These are phyloP conservation scores for Lipomyces yarrowii DNA, from an alignment of 1,139 yeast species.

Conservation along the genomic window DNA sequence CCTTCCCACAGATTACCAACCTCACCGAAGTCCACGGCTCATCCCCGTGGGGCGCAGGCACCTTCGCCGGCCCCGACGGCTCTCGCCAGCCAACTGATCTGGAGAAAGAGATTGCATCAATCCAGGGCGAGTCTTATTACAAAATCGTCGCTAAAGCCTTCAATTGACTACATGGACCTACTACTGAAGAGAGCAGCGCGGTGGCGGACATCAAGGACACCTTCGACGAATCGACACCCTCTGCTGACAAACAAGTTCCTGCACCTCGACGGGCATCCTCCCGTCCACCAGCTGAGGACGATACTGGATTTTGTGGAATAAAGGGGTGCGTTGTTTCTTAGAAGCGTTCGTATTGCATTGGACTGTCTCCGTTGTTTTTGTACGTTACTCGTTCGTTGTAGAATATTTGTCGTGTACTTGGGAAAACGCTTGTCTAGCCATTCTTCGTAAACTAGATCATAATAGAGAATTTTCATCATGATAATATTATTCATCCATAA, in stretches of 20 bases:
- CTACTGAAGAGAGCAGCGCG: conserved; percentile 10
- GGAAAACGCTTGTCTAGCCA: not conserved
- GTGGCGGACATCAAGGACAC: conserved; percentile 12
- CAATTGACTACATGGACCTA: conserved; percentile 24
- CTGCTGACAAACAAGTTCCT: not conserved
- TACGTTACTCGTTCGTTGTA: not conserved
- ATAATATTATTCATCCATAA: not conserved
- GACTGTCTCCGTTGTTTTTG: not conserved
- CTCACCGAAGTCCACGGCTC: conserved; percentile 69
- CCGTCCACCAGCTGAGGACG: conserved; percentile 1
- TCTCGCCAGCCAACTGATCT: conserved; percentile 61
- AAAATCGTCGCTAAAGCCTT: conserved; percentile 21
- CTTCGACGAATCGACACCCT: not conserved
- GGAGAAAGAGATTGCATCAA: conserved; percentile 60
- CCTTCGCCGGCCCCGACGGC: conserved; percentile 69
- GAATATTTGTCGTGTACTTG: not conserved
- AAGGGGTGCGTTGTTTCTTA: conserved; percentile 14
- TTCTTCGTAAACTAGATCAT: not conserved
- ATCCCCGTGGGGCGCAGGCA: conserved; percentile 80
- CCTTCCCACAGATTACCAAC: conserved; percentile 54
- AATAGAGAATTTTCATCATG: not conserved
- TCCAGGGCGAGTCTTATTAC: conserved; percentile 62
- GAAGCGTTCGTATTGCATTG: not conserved
- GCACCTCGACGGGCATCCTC: not conserved
- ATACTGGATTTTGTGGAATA: conserved; percentile 13